Conservation (phyloP, 129 eudicot genomes). For the Pittosporum tobira region DNA sequence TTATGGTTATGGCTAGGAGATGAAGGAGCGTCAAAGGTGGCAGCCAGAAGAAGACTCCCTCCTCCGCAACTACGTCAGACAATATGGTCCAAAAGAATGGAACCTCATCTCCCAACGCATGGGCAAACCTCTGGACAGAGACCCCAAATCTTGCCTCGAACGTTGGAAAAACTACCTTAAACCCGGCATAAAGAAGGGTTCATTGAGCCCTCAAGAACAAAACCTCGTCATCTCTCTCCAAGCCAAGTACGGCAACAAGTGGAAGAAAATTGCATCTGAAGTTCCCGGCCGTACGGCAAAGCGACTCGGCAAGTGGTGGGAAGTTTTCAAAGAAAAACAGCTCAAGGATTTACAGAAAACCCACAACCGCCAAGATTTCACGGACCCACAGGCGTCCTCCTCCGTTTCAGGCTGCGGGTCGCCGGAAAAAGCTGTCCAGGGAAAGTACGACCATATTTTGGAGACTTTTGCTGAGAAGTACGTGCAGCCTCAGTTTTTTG, state of each 20-base stretch:
- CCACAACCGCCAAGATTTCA: conserved; percentile 14
- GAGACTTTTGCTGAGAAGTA: conserved; percentile 67
- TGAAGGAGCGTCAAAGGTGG: conserved; percentile 75
- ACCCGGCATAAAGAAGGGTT: conserved; percentile 59
- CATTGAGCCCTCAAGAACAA: conserved; percentile 50
- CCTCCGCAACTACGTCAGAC: conserved; percentile 57
- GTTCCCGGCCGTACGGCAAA: conserved; percentile 70
- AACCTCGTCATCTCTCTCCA: conserved; percentile 45
- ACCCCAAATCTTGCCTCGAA: conserved; percentile 60
- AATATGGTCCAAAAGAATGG: conserved; percentile 58
- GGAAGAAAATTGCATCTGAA: conserved; percentile 65
- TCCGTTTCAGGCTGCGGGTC: conserved; percentile 32
- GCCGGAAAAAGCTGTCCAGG: conserved; percentile 41
- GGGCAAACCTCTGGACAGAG: conserved; percentile 45
- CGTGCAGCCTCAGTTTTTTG: conserved; percentile 38
- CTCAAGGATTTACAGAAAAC: conserved; percentile 35
- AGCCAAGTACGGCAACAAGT: conserved; percentile 72
- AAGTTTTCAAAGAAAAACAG: conserved; percentile 61
- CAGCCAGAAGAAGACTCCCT: conserved; percentile 78
- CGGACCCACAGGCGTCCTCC: conserved; percentile 16
- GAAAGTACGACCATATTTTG: conserved; percentile 54
- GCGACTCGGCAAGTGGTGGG: conserved; percentile 68
- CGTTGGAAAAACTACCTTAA: conserved; percentile 64
- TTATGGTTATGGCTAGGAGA: conserved; percentile 21
- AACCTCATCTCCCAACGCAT: conserved; percentile 54